Conservation (phyloP, 1,139 yeast species). For the Kazachstania sp. region DNA sequence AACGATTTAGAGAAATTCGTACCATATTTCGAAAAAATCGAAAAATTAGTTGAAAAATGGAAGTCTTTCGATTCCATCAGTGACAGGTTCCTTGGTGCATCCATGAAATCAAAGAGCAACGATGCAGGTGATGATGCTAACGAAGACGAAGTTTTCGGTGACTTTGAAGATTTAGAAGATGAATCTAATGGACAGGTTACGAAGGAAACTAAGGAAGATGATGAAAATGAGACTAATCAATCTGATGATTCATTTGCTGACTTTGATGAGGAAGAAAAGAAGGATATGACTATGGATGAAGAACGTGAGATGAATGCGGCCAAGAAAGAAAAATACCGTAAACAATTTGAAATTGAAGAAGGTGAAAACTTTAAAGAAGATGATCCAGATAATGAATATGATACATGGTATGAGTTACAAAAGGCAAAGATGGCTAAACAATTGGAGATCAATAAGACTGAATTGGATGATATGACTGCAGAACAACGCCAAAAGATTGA, state of each 20-base stretch:
- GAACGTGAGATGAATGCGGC: slow-evolving; percentile 76
- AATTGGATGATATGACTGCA: slow-evolving; percentile 62
- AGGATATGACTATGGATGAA: slow-evolving; percentile 48
- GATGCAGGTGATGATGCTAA: slow-evolving; percentile 36
- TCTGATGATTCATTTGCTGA: slow-evolving; percentile 47
- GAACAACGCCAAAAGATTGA: slow-evolving; percentile 73
- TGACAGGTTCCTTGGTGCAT: slow-evolving; percentile 59
- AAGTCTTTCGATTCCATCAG: slow-evolving; percentile 39
- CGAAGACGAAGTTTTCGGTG: slow-evolving; percentile 59
- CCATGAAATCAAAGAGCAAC: slow-evolving; percentile 34
- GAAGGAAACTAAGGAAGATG: slow-evolving; percentile 10
- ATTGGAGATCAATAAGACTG: slow-evolving; percentile 82
- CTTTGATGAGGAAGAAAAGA: slow-evolving; percentile 40
- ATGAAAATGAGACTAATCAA: slow-evolving; percentile 28
- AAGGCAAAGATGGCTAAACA: slow-evolving; percentile 96
- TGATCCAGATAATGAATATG: slow-evolving; percentile 63
- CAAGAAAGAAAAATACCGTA: slow-evolving; percentile 76
- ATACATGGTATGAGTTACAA: slow-evolving; percentile 96
- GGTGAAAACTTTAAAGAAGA: slow-evolving; percentile 69
- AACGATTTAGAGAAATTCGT: slow-evolving; percentile 32
- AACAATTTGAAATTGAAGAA: slow-evolving; percentile 89
- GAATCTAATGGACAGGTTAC: slow-evolving; percentile 13
- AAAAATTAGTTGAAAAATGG: slow-evolving; percentile 50
- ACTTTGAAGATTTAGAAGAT: slow-evolving; percentile 65
- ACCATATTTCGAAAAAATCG: slow-evolving; percentile 39